Evolutionary conservation across 768 basidiomycete genomes (phyloP), one percentile per base, ranked within the genome.

Genomic region (Tremella yokohamensis): DNA sequence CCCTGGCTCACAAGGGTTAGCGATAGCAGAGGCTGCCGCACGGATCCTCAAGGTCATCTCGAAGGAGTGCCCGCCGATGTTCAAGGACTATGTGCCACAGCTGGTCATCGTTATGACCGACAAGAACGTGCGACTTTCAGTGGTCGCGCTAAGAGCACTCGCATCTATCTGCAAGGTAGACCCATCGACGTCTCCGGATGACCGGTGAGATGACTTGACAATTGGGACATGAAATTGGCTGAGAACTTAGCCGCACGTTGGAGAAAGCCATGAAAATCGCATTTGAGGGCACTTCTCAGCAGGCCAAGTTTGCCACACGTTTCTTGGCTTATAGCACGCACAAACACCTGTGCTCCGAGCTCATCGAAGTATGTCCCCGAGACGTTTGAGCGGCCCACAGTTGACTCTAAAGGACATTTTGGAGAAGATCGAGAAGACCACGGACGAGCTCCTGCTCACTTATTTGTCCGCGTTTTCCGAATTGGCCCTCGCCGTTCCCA

Each of bases 291-390:
- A 82, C 87, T 52, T 78, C 80, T 22, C 81, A 83, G 19, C 84
- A 86, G 61, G 87, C 90, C 18, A 97, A 97, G 74, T 93, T 89
- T 73, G 88, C 90, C 1, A 84, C 88, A 1, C 83, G 91, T 19
- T 79, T 88, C 34, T 69, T 94, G 19, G 83, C 85, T 0, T 82
- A 81, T 52, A 80, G 81, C 39, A 83, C 82, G 64, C 79, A 82
- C 13, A 80, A 80, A 7, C 78, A 82, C 1, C 61, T 79, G 0
- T 84, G 85, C 61, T 69, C 74, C 0, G 77, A 82, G 9, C 79
- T 89, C 9, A 79, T 90, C 26, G 83, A 88, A 64, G 92, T 91
- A 62, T 51, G 81, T 73, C 8, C 3, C 47, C 11, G 12, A 26
- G n/a, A n/a, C n/a, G 8, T 24, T 54, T 22, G n/a, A 15, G 34